phyloP scores from a whole-genome alignment of 345 rosid species.

The Eucalyptus virginea region DNA sequence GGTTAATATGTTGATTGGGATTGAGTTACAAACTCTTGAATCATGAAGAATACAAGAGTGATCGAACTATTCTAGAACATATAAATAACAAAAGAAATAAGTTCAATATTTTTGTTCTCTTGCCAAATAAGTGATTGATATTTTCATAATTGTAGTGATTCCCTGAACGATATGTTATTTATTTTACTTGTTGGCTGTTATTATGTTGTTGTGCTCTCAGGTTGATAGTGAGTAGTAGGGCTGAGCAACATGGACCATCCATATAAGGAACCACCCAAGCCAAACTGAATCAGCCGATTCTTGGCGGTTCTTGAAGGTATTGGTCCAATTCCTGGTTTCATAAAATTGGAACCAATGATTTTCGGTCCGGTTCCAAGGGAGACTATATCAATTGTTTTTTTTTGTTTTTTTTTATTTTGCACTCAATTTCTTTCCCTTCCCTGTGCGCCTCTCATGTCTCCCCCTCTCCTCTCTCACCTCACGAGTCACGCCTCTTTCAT shows the following conservation, averaged over 20 bases:
- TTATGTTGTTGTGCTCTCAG: no score
- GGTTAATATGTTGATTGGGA: no score
- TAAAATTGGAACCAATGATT: no score
- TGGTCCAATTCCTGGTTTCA: accelerated
- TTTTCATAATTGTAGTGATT: no score
- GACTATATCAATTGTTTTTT: background rate
- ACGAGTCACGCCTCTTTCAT: background rate
- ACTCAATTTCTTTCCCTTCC: background rate
- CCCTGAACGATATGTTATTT: no score
- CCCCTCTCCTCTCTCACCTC: background rate
- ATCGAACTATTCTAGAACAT: no score
- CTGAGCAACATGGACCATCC: background rate
- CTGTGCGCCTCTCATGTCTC: background rate
- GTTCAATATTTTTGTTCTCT: no score
- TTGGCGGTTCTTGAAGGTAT: background rate
- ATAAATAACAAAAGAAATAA: no score
- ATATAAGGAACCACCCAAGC: accelerated
- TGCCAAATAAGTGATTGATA: no score
- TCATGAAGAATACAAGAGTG: no score
- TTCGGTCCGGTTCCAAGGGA: accelerated
- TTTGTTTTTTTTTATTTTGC: background rate
- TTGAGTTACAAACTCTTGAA: no score
- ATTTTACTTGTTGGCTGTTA: no score
- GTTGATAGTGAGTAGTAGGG: background rate
- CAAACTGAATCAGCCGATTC: background rate